These are phyloP conservation scores for Claviceps citrina DNA, from an alignment of 2,329 filamentous ascomycete genomes.

Conservation along the genomic window DNA sequence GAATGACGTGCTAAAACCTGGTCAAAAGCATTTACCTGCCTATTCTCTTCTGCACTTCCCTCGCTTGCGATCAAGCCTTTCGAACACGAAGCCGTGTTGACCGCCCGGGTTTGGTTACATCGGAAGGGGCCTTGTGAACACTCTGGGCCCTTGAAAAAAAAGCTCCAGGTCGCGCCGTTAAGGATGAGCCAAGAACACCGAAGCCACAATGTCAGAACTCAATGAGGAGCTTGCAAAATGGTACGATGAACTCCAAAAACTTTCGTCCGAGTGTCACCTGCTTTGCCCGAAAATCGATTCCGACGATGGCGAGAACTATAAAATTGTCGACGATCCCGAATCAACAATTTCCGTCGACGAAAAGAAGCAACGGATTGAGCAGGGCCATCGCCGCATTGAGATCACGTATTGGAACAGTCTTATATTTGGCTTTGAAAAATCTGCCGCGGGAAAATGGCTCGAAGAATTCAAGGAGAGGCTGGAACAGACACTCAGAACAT, in stretches of 20 bases:
- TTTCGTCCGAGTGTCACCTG: conserved; percentile 42
- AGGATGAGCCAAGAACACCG: conserved; percentile 2
- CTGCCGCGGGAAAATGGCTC: conserved; percentile 43
- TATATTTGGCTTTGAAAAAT: conserved; percentile 50
- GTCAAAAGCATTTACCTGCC: background rate
- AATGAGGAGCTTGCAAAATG: conserved; percentile 27
- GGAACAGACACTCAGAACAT: conserved; percentile 43
- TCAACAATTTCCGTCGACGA: conserved; percentile 34
- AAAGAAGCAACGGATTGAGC: conserved; percentile 37
- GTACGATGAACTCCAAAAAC: conserved; percentile 27
- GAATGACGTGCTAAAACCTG: background rate
- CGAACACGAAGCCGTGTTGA: background rate
- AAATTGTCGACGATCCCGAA: conserved; percentile 29
- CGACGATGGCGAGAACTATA: conserved; percentile 49
- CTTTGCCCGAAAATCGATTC: conserved; percentile 51
- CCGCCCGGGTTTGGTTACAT: background rate
- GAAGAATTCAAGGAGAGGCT: conserved; percentile 42
- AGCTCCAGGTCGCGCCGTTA: background rate
- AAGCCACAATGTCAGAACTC: conserved; percentile 21
- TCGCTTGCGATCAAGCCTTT: background rate
- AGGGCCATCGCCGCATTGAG: conserved; percentile 40
- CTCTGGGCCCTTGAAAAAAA: background rate
- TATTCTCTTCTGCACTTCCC: background rate
- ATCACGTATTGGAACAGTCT: conserved; percentile 53
- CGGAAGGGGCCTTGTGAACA: background rate